Evolutionary conservation across 495 filamentous ascomycete genomes (phyloP).

Genomic region (Echria macrotheca): DNA sequence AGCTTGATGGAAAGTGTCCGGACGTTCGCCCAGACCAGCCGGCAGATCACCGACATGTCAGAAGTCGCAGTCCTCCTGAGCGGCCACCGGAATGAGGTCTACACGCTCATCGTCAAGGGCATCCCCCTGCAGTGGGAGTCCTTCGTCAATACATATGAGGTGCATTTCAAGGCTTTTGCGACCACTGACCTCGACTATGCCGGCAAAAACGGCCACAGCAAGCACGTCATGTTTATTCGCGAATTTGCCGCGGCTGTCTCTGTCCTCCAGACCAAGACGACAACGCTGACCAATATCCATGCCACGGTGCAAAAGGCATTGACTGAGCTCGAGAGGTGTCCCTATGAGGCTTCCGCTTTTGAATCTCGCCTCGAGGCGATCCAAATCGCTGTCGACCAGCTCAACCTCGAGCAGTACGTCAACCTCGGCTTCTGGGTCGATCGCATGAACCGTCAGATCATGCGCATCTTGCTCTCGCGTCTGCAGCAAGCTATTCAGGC

Average conservation of each 20-base stretch:
- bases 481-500: slow-evolving; percentile 72
- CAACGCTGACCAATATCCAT: slow-evolving; percentile 70
- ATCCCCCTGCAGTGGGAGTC: slow-evolving; percentile 92
- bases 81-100: slow-evolving; percentile 85
- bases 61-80: slow-evolving; percentile 81
- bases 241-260: slow-evolving; percentile 84
- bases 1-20: slow-evolving; percentile 96
- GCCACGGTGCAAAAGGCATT: slow-evolving; percentile 77
- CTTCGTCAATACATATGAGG: slow-evolving; percentile 92
- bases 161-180: slow-evolving; percentile 64
- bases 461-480: slow-evolving; percentile 65
- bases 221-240: slow-evolving; percentile 91
- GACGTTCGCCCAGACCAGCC: slow-evolving; percentile 79
- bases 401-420: slow-evolving; percentile 91
- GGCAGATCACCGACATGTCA: slow-evolving; percentile 73
- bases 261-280: slow-evolving; percentile 78
- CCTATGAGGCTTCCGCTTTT: slow-evolving; percentile 72
- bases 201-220: slow-evolving; percentile 66
- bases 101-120: slow-evolving; percentile 74
- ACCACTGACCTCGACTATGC: slow-evolving; percentile 57
- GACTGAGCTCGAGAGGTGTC: slow-evolving; percentile 75
- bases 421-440: slow-evolving; percentile 87
- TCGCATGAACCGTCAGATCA: slow-evolving; percentile 77
- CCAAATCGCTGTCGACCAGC: slow-evolving; percentile 84
- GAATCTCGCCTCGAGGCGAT: slow-evolving; percentile 74